Evolutionary conservation across 2,329 filamentous ascomycete species (phyloP), one percentile per base, ranked within the genome.

Genomic region (Ceratocystis diversiconidia): DNA sequence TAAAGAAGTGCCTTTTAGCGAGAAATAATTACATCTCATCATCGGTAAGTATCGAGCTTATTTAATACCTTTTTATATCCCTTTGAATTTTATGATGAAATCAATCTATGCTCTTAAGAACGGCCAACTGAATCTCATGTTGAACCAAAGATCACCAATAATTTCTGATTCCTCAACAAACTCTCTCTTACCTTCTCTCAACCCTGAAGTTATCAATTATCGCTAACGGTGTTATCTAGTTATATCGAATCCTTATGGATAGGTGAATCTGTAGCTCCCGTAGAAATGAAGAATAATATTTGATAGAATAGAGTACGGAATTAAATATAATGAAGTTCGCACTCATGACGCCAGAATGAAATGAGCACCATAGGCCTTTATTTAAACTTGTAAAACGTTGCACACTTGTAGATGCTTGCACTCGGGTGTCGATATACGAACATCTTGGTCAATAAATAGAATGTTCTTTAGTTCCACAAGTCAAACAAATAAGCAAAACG

Each of bases 81-180:
- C 28, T 67, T 62, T 59, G 17, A 5, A 67, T 71, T 70, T 68
- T 68, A 76, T 83, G 82, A 85, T 85, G 82, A 85, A 75, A 76
- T 76, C 70, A 76, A 70, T 57, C 64, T 72, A 76, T 81, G 75
- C 72, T 78, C 76, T 82, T 83, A 84, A 84, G 82, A 85, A 85
- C 82, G 81, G 82, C 82, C 82, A 83, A 82, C 82, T 80, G 80
- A 85, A 83, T 75, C 71, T 50, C 52, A 57, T 68, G 62, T 68
- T 66, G 66, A 65, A 61, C 52, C 52, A 36, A 46, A 65, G 50
- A 65, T 63, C 52, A 57, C 60, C 43, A 68, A 62, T 62, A 63
- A 63, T 57, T 55, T 62, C 63, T 68, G 66, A 65, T 10, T 46
- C 12, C 17, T 50, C 8, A 41, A 22, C 46, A 19, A 7, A 32